Base-by-base conservation (phyloP, 129 eudicot species). In the Artemisia annua region DNA sequence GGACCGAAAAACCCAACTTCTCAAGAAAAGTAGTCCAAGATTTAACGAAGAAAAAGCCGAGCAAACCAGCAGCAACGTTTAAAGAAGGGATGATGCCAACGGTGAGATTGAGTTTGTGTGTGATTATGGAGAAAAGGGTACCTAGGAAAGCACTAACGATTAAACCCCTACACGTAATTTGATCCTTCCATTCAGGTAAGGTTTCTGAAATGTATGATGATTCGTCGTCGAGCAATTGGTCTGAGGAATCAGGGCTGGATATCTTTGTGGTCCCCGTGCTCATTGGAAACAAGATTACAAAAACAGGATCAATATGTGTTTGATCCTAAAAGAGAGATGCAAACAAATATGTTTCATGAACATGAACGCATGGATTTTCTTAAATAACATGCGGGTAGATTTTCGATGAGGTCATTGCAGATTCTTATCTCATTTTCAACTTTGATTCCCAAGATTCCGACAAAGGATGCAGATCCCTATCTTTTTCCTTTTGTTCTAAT, bases 11-110 rank as follows among this genome's bases (percentile, higher is more conserved):
- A 3, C 84, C 84, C n/a, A 75, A 79, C 14, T 83, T 83, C 19
- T 72, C 78, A 0, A 79, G 61, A 5, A 79, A 66, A 12, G 51
- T 71, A 0, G 84, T 83, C 87, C 87, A 83, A 0, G 85, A 76
- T 70, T 86, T 81, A 63, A 84, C 84, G 20, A 86, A 81, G 76
- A 83, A 81, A 67, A 81, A 89, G 10, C 89, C 96, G 76, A 89
- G 51, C n/a, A 86, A 63, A 3, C 89, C 91, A 13, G 96, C 96
- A 9, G 89, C 68, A n/a, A 86, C 89, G 56, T 86, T 89, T 17
- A 84, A 55, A 3, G 92, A 84, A 0, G 92, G 96, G 32, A 89
- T 84, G 48, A 87, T 85, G 39, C 96, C 96, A n/a, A 85, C 78
- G 6, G 90, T 89, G 6, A 89, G 88, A 30, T 82, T 84, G 4